These are phyloP conservation scores for Pseudognaphalium luteoalbum DNA, from an alignment of 129 eudicot genomes.

Conservation along the genomic window DNA sequence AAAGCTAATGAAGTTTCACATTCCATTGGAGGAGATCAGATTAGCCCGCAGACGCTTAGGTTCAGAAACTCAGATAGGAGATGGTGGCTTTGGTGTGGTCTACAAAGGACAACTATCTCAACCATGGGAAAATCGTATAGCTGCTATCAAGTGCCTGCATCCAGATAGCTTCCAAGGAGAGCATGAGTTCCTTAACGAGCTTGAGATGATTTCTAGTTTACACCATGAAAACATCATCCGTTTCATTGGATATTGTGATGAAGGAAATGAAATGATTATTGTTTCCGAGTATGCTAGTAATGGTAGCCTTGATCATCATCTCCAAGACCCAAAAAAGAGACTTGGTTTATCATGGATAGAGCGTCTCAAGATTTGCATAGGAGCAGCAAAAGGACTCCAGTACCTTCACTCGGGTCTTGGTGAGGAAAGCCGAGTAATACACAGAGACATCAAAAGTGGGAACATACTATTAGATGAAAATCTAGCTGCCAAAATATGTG, in stretches of 20 bases:
- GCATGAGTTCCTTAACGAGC: not conserved
- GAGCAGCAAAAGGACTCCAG: not conserved
- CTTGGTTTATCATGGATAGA: not conserved
- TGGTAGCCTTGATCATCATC: constrained; percentile 4
- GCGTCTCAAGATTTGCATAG: not conserved
- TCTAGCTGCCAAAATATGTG: not conserved
- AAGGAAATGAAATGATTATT: not conserved
- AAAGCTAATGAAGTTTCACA: not conserved
- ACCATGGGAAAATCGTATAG: not conserved
- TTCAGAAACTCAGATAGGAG: not conserved
- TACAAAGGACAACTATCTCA: not conserved
- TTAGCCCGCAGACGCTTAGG: not conserved
- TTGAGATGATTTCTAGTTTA: not conserved
- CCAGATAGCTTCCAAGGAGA: not conserved
- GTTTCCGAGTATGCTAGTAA: constrained; percentile 3
- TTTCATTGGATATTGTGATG: not conserved
- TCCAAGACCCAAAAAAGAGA: not conserved
- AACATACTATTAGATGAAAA: not conserved
- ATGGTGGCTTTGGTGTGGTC: not conserved
- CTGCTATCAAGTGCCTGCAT: not conserved
- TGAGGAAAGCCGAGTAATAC: not conserved
- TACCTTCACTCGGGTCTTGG: constrained; percentile 1
- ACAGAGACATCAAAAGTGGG: not conserved
- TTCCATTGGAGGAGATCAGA: not conserved
- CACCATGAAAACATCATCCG: not conserved